A percentile compares a stretch with the other conserved stretches of the same genome.
phyloP scores from a whole-genome alignment of 2,329 filamentous ascomycete genomes.

The Didymellaceae sp. region DNA sequence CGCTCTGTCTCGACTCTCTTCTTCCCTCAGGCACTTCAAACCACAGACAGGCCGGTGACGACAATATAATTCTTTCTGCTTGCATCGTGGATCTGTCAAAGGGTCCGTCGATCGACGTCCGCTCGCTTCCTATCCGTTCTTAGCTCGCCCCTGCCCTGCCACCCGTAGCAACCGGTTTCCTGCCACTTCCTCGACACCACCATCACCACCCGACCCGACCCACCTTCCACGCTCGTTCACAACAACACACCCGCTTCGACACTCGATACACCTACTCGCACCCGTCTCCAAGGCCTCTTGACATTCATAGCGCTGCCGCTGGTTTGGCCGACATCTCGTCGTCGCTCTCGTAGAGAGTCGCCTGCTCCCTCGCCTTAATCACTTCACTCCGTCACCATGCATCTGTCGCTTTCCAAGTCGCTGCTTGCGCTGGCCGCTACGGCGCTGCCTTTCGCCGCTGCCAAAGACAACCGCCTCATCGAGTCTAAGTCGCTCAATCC shows the following conservation, averaged over 20 bases:
- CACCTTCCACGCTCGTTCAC: constrained; percentile 36
- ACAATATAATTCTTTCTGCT: constrained; percentile 21
- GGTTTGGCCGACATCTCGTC: constrained; percentile 40
- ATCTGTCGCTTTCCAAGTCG: constrained; percentile 41
- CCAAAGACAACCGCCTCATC: constrained; percentile 66
- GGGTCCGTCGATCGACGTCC: constrained; percentile 34
- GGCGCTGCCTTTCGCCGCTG: constrained; percentile 59
- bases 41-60: constrained; percentile 22
- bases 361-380: constrained; percentile 24
- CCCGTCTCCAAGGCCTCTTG: constrained; percentile 7
- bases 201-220: constrained; percentile 25
- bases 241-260: constrained; percentile 12
- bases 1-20: constrained; percentile 29
- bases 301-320: constrained; percentile 36
- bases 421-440: constrained; percentile 45
- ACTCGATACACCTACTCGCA: constrained; percentile 9
- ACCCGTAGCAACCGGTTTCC: constrained; percentile 35
- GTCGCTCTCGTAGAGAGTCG: constrained; percentile 37
- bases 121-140: constrained; percentile 30
- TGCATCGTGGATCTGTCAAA: constrained; percentile 26
- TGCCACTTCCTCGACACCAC: constrained; percentile 29
- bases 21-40: constrained; percentile 35
- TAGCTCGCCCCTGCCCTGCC: constrained; percentile 35
- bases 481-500: constrained; percentile 82
- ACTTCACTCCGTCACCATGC: constrained; percentile 36